Evolutionary conservation across 768 basidiomycete species (phyloP).

Genomic region (Chlorophyllum brunneum): DNA sequence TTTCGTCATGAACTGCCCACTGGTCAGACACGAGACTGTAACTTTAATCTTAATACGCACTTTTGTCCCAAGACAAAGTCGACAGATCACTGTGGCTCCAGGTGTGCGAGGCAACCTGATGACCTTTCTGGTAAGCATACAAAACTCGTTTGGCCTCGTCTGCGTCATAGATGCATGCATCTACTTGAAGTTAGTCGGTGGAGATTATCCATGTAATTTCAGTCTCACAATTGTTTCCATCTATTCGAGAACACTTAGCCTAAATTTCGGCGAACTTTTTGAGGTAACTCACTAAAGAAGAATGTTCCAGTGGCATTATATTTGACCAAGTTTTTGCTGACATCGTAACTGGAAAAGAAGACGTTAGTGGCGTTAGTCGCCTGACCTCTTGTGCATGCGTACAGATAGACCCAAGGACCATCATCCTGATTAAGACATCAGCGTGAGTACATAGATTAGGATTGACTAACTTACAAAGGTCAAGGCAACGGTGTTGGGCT

Average conservation of each 20-base stretch:
- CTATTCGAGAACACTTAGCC: conserved; percentile 15
- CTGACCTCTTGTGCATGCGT: conserved; percentile 5
- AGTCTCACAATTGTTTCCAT: conserved; percentile 36
- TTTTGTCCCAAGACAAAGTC: conserved; percentile 35
- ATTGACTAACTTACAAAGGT: conserved; percentile 33
- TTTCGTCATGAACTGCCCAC: conserved; percentile 37
- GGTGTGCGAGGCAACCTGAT: conserved; percentile 43
- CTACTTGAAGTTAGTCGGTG: conserved; percentile 16
- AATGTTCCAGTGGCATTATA: conserved; percentile 38
- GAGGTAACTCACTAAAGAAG: conserved; percentile 36
- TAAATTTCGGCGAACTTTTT: neutral
- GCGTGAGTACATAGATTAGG: neutral
- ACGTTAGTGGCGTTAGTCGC: neutral
- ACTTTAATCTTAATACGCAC: conserved; percentile 25
- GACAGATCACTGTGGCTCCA: conserved; percentile 39
- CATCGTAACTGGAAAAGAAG: conserved; percentile 25
- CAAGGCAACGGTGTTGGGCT: conserved; percentile 37
- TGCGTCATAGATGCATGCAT: conserved; percentile 35
- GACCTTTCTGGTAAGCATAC: conserved; percentile 35
- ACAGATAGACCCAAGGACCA: conserved; percentile 38
- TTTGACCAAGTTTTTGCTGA: conserved; percentile 30
- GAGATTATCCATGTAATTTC: neutral
- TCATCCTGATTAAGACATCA: conserved; percentile 30
- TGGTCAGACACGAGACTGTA: neutral
- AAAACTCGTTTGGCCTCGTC: conserved; percentile 29